Conservation (phyloP, 208 protist species). For the Crithidia fasciculata region DNA sequence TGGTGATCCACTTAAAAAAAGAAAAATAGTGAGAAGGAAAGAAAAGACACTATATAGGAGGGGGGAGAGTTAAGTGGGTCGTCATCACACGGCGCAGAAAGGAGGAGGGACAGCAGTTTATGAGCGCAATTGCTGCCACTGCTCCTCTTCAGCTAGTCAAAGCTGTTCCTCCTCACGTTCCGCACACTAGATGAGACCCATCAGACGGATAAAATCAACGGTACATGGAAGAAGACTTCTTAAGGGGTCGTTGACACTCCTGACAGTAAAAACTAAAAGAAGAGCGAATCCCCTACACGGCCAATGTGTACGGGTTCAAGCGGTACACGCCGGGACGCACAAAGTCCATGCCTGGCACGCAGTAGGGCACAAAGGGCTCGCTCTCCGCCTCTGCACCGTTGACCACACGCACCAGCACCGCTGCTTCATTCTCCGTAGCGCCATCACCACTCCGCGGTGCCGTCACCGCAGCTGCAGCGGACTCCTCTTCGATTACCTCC, state of each 20-base stretch:
- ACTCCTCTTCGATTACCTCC: neutral
- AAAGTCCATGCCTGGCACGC: constrained; percentile 26
- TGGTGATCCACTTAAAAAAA: neutral
- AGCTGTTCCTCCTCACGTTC: too few relatives aligned
- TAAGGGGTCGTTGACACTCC: too few relatives aligned
- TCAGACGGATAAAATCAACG: too few relatives aligned
- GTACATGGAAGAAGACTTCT: too few relatives aligned
- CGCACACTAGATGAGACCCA: too few relatives aligned
- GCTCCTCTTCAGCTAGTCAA: too few relatives aligned
- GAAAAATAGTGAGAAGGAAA: neutral
- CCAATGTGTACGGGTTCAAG: constrained; percentile 40
- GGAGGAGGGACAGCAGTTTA: too few relatives aligned
- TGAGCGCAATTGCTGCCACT: too few relatives aligned
- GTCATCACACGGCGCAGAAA: too few relatives aligned
- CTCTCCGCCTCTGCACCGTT: neutral
- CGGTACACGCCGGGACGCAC: constrained; percentile 31
- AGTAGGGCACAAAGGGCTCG: constrained; percentile 3
- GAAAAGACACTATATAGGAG: neutral
- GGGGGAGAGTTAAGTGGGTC: neutral
- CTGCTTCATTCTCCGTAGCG: neutral
- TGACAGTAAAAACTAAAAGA: neutral
- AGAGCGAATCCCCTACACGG: neutral
- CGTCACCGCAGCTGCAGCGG: neutral
- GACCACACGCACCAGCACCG: neutral
- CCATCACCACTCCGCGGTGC: neutral